Evolutionary conservation across 176 grass and related monocot genomes (phyloP).

Genomic region (Leersia perrieri): DNA sequence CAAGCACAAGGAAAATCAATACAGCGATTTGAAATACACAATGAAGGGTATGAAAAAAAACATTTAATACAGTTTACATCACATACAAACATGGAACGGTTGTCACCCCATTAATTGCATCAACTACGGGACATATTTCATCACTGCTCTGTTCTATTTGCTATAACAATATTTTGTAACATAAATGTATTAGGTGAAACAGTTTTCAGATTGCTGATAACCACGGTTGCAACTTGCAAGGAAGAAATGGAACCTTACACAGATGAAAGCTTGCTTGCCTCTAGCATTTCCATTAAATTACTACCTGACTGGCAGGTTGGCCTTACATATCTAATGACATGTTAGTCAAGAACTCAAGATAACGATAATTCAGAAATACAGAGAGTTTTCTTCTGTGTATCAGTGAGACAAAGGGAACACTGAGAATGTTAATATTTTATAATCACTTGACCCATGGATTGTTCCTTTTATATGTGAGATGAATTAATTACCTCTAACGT

Average conservation of each 20-base stretch:
- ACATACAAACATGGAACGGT: not conserved
- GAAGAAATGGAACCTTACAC: not conserved
- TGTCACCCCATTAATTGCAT: not conserved
- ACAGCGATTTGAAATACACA: not conserved
- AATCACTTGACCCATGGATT: not conserved
- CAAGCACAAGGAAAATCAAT: constrained; percentile 6
- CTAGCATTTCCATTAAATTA: not conserved
- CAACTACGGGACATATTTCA: not conserved
- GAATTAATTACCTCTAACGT: constrained; percentile 71
- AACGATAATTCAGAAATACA: not conserved
- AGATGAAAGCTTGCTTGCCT: not conserved
- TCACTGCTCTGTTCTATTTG: no score
- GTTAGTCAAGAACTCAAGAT: not conserved
- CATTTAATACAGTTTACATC: not conserved
- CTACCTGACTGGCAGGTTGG: not conserved
- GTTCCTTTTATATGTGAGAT: not conserved
- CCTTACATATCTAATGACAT: not conserved
- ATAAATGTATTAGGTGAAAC: no score
- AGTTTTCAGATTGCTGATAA: not conserved
- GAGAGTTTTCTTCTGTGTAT: not conserved
- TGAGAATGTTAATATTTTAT: not conserved
- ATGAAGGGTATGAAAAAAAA: not conserved
- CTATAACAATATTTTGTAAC: no score
- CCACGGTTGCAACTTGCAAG: not conserved
- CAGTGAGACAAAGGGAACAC: not conserved